Evolutionary conservation across 2,329 filamentous ascomycete genomes (phyloP).

Genomic region (Leptographium procerum): DNA sequence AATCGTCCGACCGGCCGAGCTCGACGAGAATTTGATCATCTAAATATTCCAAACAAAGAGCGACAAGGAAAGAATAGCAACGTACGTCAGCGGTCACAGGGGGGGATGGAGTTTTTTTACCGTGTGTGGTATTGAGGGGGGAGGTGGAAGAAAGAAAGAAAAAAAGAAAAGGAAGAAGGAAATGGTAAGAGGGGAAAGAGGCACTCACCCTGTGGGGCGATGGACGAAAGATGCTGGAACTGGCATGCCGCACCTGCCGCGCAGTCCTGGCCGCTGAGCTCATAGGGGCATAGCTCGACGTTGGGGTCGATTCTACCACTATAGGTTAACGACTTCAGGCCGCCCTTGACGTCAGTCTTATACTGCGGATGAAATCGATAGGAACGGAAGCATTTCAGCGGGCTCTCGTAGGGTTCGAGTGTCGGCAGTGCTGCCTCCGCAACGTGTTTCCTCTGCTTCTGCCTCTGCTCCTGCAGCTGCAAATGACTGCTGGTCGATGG

Average conservation of each 20-base stretch:
- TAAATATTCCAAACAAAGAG: constrained; percentile 27
- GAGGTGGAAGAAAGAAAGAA: not conserved
- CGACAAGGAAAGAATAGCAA: constrained; percentile 15
- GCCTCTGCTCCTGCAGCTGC: not conserved
- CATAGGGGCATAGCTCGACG: constrained; percentile 64
- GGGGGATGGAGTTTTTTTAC: constrained; percentile 18
- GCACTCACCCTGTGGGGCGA: constrained; percentile 61
- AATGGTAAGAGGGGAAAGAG: constrained; percentile 16
- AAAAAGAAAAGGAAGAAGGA: constrained; percentile 12
- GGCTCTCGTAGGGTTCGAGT: constrained; percentile 62
- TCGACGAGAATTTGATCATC: constrained; percentile 65
- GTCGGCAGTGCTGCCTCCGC: not conserved
- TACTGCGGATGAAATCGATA: constrained; percentile 84
- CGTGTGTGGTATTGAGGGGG: too few species aligned
- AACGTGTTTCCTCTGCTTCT: not conserved
- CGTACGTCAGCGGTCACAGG: constrained; percentile 34
- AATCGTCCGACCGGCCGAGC: constrained; percentile 55
- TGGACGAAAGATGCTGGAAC: constrained; percentile 67
- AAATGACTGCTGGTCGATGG: not conserved
- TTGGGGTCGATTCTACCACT: constrained; percentile 78
- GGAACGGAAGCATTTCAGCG: constrained; percentile 69
- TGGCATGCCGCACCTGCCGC: constrained; percentile 55
- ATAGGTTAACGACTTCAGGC: constrained; percentile 83
- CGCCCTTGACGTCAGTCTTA: constrained; percentile 55
- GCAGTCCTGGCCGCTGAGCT: constrained; percentile 59